Evolutionary conservation across 768 basidiomycete species (phyloP), one percentile per base, ranked within the genome.

Genomic region (Podaxis sp.): DNA sequence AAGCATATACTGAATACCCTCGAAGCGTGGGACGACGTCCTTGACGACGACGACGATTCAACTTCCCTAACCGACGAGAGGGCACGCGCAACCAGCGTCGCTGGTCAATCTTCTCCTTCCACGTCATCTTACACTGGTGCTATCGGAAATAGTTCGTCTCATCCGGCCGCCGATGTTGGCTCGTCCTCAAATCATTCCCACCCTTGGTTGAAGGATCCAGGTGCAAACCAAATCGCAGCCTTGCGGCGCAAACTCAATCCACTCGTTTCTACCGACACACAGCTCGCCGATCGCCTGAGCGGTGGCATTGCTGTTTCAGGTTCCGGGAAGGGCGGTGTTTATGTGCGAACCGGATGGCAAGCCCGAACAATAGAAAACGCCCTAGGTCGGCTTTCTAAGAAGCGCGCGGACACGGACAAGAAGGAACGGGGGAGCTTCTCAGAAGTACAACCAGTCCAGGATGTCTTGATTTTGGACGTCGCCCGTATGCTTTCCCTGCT

Each of bases 271-370:
- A 76, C 83, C 20, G 91, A 93, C 68, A 68, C 78, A 1, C 80
- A 83, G 48, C 82, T 93, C 49, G 90, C 84, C 5, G 85, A 90
- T 64, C 84, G 87, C 44, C 81, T 93, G 20, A 90, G 88, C 58
- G 91, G 90, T 28, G 91, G 90, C 13, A 75, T 91, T 58, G 78
- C 84, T 24, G 84, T 91, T 36, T 86, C 87, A 22, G 89, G 89
- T 30, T 88, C 89, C n/a, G 90, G 89, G 7, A 90, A 84, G 67
- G 87, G 88, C 64, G 84, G 84, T 57, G 84, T 93, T 37, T 91
- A 82, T 69, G 91, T 93, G 17, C 87, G 91, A 28, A 86, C 82
- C 53, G 91, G 91, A 12, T 93, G 91, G 91, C 91, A 93, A 71
- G 80, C 87, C 4, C 83, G 87, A 58, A 86, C 87, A 1, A 77